A percentile compares a stretch with the other conserved stretches of the same genome.
Evolutionary conservation across 129 eudicot species (phyloP).

Genomic region (Rutidosis leptorrhynchoides): DNA sequence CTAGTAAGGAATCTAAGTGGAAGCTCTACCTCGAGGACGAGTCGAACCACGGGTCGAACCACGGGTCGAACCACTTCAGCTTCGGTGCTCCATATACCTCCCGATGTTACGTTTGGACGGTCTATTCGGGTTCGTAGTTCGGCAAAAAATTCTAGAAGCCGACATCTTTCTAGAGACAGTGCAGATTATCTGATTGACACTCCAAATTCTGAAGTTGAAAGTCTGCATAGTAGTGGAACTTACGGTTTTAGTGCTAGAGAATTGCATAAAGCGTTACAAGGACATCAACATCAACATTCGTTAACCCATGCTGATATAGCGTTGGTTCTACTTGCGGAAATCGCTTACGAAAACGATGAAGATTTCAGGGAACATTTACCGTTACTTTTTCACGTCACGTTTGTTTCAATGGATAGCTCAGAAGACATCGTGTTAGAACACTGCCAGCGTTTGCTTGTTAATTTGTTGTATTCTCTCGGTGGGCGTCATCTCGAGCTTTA

Average conservation of each 20-base stretch:
- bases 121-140: conserved; percentile 55
- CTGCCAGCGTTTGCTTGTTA: conserved; percentile 83
- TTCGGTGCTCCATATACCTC: conserved; percentile 62
- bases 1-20: conserved; percentile 75
- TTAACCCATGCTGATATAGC: conserved; percentile 91
- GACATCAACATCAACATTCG: conserved; percentile 58
- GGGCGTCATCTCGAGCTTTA: conserved; percentile 90
- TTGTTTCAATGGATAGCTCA: conserved; percentile 95
- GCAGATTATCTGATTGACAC: conserved; percentile 86
- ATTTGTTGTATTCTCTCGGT: conserved; percentile 83
- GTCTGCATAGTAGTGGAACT: conserved; percentile 48
- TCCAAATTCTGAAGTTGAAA: conserved; percentile 87
- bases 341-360: conserved; percentile 86
- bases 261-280: conserved; percentile 80
- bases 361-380: conserved; percentile 92
- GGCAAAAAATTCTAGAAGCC: conserved; percentile 64
- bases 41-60: no score
- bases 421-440: conserved; percentile 91
- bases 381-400: conserved; percentile 80
- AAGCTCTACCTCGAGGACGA: conserved; percentile 68
- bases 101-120: conserved; percentile 59
- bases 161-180: conserved; percentile 90
- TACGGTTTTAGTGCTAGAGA: conserved; percentile 80
- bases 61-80: conserved; percentile 80
- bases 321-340: conserved; percentile 83